Percentiles rank a stretch among this genome's conserved stretches.
phyloP scores from a whole-genome alignment of 2,329 filamentous ascomycete genomes.

The Aspergillus ochraceoroseus region DNA sequence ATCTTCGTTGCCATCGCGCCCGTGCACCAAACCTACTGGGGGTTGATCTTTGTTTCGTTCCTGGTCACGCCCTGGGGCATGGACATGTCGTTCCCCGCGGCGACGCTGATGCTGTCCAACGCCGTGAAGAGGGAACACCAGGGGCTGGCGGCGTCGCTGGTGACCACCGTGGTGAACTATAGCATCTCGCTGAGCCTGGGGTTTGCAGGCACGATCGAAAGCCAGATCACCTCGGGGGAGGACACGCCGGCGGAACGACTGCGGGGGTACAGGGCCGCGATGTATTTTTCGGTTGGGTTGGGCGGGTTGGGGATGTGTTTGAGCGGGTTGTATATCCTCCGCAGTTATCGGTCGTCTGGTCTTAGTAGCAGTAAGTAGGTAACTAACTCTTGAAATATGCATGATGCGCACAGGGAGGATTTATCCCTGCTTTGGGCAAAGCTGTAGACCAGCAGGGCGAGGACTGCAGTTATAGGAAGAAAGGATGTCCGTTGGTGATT shows the following conservation, averaged over 20 bases:
- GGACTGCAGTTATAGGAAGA: background rate
- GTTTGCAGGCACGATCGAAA: slow-evolving; percentile 61
- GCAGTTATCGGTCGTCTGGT: no score
- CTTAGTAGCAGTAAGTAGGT: no score
- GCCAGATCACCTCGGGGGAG: slow-evolving; percentile 42
- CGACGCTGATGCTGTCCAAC: slow-evolving; percentile 57
- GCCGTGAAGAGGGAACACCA: slow-evolving; percentile 46
- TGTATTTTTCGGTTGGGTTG: slow-evolving; percentile 41
- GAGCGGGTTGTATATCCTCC: slow-evolving; percentile 16
- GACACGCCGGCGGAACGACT: slow-evolving; percentile 33
- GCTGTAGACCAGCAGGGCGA: background rate
- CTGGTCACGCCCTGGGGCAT: slow-evolving; percentile 59
- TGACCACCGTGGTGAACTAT: slow-evolving; percentile 65
- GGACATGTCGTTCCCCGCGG: slow-evolving; percentile 63
- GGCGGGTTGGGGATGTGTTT: slow-evolving; percentile 27
- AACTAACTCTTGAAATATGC: no score
- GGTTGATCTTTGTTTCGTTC: slow-evolving; percentile 55
- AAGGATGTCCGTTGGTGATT: slow-evolving; percentile 20
- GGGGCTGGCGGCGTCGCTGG: slow-evolving; percentile 52
- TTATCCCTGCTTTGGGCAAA: background rate
- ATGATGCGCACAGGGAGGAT: background rate
- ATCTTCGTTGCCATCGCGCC: slow-evolving; percentile 47
- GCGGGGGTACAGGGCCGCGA: slow-evolving; percentile 39
- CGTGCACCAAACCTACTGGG: slow-evolving; percentile 59
- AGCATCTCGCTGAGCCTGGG: slow-evolving; percentile 62